Percentiles rank a stretch among this genome's conserved stretches.
Evolutionary conservation across 768 basidiomycete species (phyloP).

Genomic region (Lactifluus subvellereus): DNA sequence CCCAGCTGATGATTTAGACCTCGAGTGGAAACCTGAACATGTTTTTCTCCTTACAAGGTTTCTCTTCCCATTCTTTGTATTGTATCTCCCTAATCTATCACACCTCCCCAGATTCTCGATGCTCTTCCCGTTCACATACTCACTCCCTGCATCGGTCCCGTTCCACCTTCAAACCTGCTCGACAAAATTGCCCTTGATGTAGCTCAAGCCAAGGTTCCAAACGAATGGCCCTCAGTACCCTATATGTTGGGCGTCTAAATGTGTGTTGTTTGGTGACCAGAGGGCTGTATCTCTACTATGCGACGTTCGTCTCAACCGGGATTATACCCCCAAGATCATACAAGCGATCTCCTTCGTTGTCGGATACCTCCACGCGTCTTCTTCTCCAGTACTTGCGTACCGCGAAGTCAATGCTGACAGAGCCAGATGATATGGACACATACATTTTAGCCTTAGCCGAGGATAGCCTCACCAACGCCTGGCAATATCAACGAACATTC

Average conservation of each 20-base stretch:
- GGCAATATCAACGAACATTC: constrained; percentile 70
- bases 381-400: constrained; percentile 71
- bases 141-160: too few relatives aligned
- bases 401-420: constrained; percentile 62
- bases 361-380: constrained; percentile 44
- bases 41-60: too few relatives aligned
- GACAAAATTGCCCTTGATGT: too few relatives aligned
- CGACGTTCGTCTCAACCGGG: constrained; percentile 67
- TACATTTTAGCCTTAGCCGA: constrained; percentile 66
- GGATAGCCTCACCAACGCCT: constrained; percentile 60
- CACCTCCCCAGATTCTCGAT: too few relatives aligned
- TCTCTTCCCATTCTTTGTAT: too few relatives aligned
- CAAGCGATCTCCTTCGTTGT: constrained; percentile 47
- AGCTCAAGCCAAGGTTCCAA: too few relatives aligned
- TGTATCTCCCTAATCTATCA: too few relatives aligned
- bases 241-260: background rate
- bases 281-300: constrained; percentile 66
- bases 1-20: too few relatives aligned
- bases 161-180: too few relatives aligned
- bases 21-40: too few relatives aligned
- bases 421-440: constrained; percentile 64
- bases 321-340: constrained; percentile 74
- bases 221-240: background rate
- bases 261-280: constrained; percentile 33
- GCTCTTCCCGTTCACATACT: too few relatives aligned